Conservation (phyloP, 202 grass and related monocot genomes). For the Carex arenaria region DNA sequence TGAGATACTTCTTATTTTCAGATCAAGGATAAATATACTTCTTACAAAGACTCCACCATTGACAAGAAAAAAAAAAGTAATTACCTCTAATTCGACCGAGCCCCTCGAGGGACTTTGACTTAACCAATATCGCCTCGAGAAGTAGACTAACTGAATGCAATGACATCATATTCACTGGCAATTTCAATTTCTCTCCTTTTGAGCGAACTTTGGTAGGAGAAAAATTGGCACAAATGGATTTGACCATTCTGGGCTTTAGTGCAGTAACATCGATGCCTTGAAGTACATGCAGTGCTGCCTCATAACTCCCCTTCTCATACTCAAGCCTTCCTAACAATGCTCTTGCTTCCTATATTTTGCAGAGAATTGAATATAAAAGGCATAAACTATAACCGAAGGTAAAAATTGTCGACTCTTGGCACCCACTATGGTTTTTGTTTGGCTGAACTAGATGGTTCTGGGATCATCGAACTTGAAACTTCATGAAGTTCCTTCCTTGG, state of each 20-base stretch:
- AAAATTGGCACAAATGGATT: constrained; percentile 60
- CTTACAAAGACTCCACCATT: neutral
- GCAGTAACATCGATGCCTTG: constrained; percentile 80
- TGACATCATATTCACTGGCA: constrained; percentile 70
- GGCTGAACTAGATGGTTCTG: neutral
- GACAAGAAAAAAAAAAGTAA: neutral
- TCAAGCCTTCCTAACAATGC: constrained; percentile 91
- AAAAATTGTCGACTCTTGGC: neutral
- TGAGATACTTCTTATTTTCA: neutral
- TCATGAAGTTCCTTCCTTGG: neutral
- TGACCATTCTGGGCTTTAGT: constrained; percentile 62
- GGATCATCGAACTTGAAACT: neutral
- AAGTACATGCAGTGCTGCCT: constrained; percentile 94
- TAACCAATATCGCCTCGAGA: constrained; percentile 87
- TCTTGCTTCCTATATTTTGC: constrained; percentile 63
- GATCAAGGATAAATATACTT: neutral
- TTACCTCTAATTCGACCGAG: constrained; percentile 74
- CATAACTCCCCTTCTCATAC: constrained; percentile 89
- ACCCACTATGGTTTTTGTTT: neutral
- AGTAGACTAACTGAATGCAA: constrained; percentile 97
- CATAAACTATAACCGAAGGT: constrained; percentile 6
- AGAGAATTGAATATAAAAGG: constrained; percentile 1
- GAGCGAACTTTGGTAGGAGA: constrained; percentile 48
- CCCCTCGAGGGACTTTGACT: constrained; percentile 75
- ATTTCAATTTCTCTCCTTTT: constrained; percentile 57